Conservation (phyloP, 345 rosid genomes). For the Dovyalis caffra region DNA sequence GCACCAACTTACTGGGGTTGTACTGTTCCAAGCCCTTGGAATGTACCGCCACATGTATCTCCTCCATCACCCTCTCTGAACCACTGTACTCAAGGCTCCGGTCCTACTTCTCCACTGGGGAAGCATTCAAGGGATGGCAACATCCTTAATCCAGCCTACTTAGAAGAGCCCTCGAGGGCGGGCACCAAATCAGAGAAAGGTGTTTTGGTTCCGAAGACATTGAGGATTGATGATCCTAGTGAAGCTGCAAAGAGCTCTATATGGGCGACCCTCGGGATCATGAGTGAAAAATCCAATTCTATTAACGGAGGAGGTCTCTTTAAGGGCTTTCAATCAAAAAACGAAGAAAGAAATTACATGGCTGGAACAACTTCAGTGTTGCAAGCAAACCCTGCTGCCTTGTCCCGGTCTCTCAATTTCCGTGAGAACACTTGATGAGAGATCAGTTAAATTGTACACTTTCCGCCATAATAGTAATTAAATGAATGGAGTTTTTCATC, state of each 20-base stretch:
- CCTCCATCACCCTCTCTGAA: conserved; percentile 1
- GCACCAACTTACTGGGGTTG: conserved; percentile 13
- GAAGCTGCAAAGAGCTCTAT: conserved; percentile 25
- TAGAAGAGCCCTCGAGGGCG: conserved; percentile 14
- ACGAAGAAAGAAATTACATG: conserved; percentile 21
- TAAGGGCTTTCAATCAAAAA: conserved; percentile 46
- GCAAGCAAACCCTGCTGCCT: conserved; percentile 79
- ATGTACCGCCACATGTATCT: conserved; percentile 5
- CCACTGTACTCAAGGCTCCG: not conserved
- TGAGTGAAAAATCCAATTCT: conserved; percentile 18
- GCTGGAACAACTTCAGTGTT: conserved; percentile 37
- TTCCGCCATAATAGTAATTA: not conserved
- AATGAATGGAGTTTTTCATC: not conserved
- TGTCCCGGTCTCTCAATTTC: conserved; percentile 65
- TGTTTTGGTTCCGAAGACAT: conserved; percentile 11
- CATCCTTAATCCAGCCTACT: conserved; percentile 5
- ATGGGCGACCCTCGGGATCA: conserved; percentile 15
- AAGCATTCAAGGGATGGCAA: conserved; percentile 25
- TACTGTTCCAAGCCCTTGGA: conserved; percentile 19
- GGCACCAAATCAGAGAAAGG: conserved; percentile 4
- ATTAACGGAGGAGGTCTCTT: conserved; percentile 38
- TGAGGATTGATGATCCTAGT: conserved; percentile 22
- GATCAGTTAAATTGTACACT: not conserved
- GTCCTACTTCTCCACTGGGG: conserved; percentile 19
- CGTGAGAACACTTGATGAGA: conserved; percentile 47